These are phyloP conservation scores for Botrytis elliptica DNA, from an alignment of 2,329 filamentous ascomycete species.

Conservation along the genomic window DNA sequence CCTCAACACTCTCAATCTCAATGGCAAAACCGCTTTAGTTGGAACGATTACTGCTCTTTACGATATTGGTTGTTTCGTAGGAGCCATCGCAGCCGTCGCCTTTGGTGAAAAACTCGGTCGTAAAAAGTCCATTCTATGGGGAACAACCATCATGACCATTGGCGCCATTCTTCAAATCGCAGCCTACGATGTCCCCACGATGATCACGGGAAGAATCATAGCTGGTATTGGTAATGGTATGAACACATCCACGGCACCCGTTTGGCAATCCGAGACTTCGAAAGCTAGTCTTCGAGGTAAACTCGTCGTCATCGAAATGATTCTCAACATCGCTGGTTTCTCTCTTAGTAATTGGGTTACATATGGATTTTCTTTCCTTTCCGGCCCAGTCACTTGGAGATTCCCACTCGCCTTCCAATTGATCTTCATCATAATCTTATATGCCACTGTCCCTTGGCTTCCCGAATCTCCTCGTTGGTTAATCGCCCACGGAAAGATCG, in stretches of 20 bases:
- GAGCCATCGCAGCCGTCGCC: slow-evolving; percentile 39
- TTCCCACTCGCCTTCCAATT: slow-evolving; percentile 24
- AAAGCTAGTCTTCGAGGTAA: slow-evolving; percentile 23
- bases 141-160: slow-evolving; percentile 31
- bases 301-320: slow-evolving; percentile 24
- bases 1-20: slow-evolving; percentile 40
- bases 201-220: slow-evolving; percentile 64
- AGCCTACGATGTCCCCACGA: slow-evolving; percentile 53
- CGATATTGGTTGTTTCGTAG: slow-evolving; percentile 49
- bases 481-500: slow-evolving; percentile 38
- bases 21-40: slow-evolving; percentile 20
- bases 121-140: slow-evolving; percentile 30
- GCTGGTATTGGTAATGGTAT: slow-evolving; percentile 73
- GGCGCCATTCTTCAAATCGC: slow-evolving; percentile 40
- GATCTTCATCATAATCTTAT: slow-evolving; percentile 21
- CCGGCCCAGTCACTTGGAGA: slow-evolving; percentile 19
- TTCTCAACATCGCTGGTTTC: slow-evolving; percentile 21
- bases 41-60: slow-evolving; percentile 51
- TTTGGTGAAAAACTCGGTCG: slow-evolving; percentile 42
- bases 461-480: slow-evolving; percentile 43
- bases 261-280: slow-evolving; percentile 25
- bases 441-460: slow-evolving; percentile 30
- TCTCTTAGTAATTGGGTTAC: slow-evolving; percentile 22
- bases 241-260: slow-evolving; percentile 45
- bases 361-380: slow-evolving; percentile 22